Conservation (phyloP, 169 alveolate species). For the Amoebophrya sp. region DNA sequence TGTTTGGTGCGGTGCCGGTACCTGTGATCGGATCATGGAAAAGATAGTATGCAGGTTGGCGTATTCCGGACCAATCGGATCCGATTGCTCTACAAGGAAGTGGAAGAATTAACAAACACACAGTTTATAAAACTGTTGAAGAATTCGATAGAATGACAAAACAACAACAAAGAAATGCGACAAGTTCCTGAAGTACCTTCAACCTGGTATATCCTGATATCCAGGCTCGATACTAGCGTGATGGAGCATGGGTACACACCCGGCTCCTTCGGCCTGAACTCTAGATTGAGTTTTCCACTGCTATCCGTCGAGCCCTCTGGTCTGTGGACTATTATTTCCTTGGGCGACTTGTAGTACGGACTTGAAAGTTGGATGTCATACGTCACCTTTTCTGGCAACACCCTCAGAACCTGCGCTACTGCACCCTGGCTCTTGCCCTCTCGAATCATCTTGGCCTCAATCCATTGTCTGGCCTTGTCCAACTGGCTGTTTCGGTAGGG, state of each 20-base stretch:
- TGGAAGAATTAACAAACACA: too few species aligned
- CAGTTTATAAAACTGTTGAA: too few species aligned
- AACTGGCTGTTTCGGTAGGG: constrained; percentile 45
- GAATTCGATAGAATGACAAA: too few species aligned
- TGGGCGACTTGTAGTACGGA: constrained; percentile 46
- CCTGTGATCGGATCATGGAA: constrained; percentile 44
- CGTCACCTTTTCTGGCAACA: constrained; percentile 6
- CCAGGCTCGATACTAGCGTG: constrained; percentile 61
- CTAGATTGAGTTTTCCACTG: constrained; percentile 42
- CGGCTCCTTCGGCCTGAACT: constrained; percentile 58
- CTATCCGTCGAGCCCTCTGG: background rate
- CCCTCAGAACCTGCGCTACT: background rate
- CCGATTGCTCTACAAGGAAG: too few species aligned
- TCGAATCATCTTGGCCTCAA: constrained; percentile 26
- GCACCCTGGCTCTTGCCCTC: constrained; percentile 22
- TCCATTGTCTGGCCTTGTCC: constrained; percentile 44
- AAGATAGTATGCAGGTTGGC: too few species aligned
- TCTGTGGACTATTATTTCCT: constrained; percentile 13
- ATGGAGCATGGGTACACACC: constrained; percentile 63
- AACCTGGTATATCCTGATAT: constrained; percentile 70
- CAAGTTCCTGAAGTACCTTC: constrained; percentile 35
- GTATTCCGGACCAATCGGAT: too few species aligned
- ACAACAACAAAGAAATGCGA: too few species aligned
- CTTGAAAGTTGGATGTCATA: constrained; percentile 39
- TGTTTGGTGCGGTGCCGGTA: constrained; percentile 74